Conservation (phyloP, 495 filamentous ascomycete species). For the Neurospora sp. region DNA sequence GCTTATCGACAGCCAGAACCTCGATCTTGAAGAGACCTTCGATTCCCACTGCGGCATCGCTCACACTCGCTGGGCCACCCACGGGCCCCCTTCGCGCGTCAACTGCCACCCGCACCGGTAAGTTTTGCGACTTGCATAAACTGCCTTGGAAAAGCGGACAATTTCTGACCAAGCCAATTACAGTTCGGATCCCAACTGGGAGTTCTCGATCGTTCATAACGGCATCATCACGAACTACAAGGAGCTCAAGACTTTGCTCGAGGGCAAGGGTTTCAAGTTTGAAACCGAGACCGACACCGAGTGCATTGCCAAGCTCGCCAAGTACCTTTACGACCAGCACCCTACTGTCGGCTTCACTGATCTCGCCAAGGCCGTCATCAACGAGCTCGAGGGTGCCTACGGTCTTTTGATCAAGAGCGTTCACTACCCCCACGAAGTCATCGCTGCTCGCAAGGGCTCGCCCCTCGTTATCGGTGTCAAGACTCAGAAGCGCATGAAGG, state of each 20-base stretch:
- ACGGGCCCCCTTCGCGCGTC: conserved; percentile 81
- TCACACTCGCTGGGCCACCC: conserved; percentile 97
- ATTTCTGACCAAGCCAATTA: background rate
- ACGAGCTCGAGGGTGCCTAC: conserved; percentile 95
- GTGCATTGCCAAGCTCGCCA: conserved; percentile 96
- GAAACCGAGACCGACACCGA: conserved; percentile 99
- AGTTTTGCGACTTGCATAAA: conserved; percentile 11
- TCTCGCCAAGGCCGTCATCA: conserved; percentile 92
- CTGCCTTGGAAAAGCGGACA: background rate
- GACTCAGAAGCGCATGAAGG: conserved; percentile 98
- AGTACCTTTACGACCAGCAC: conserved; percentile 96
- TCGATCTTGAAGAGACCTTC: conserved; percentile 83
- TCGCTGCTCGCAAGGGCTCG: conserved; percentile 95
- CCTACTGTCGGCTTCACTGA: conserved; percentile 91
- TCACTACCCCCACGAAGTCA: conserved; percentile 95
- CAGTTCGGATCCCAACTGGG: conserved; percentile 72
- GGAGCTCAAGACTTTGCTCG: conserved; percentile 86
- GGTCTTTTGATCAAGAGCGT: conserved; percentile 95
- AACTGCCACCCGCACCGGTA: conserved; percentile 99
- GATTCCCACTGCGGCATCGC: conserved; percentile 97
- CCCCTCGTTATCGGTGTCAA: conserved; percentile 92
- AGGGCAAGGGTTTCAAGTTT: conserved; percentile 92
- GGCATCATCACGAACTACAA: conserved; percentile 99
- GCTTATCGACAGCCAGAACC: conserved; percentile 74
- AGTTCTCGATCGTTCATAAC: conserved; percentile 97